These are phyloP conservation scores for Zymoseptoria tritici DNA, from an alignment of 2,329 filamentous ascomycete genomes.

Conservation along the genomic window DNA sequence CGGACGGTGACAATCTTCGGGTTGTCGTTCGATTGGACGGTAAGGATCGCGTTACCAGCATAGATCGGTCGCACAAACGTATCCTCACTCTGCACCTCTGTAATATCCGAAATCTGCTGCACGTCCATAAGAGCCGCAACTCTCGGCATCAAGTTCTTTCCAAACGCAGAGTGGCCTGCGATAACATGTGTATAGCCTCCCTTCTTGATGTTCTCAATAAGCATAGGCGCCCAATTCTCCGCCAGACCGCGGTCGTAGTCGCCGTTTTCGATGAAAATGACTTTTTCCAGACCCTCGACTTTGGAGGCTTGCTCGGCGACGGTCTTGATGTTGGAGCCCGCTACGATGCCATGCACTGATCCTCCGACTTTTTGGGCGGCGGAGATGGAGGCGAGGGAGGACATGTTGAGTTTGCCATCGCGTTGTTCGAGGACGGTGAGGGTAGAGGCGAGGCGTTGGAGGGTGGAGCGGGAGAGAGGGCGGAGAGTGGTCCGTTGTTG, in stretches of 20 bases:
- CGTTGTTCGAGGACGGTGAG: slow-evolving; percentile 88
- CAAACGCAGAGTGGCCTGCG: slow-evolving; percentile 87
- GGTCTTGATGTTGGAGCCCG: slow-evolving; percentile 66
- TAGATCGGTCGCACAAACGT: slow-evolving; percentile 97
- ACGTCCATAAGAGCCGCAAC: slow-evolving; percentile 86
- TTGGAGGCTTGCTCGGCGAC: slow-evolving; percentile 81
- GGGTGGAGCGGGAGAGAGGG: slow-evolving; percentile 43
- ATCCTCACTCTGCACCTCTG: slow-evolving; percentile 75
- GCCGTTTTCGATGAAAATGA: slow-evolving; percentile 78
- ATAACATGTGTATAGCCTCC: slow-evolving; percentile 89
- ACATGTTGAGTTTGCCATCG: slow-evolving; percentile 75
- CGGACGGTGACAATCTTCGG: slow-evolving; percentile 89
- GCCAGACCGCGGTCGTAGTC: slow-evolving; percentile 92
- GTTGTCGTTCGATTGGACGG: slow-evolving; percentile 79
- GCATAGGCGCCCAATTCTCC: slow-evolving; percentile 87
- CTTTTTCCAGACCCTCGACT: slow-evolving; percentile 83
- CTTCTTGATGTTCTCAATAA: slow-evolving; percentile 95
- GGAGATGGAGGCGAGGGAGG: slow-evolving; percentile 30
- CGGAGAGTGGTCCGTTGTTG: slow-evolving; percentile 29
- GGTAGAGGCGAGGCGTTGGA: slow-evolving; percentile 69
- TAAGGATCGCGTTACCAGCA: slow-evolving; percentile 93
- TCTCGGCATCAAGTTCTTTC: slow-evolving; percentile 87
- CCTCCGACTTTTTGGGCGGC: slow-evolving; percentile 49
- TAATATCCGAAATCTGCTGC: slow-evolving; percentile 92
- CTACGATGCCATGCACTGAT: slow-evolving; percentile 76